Evolutionary conservation across 225 moss, liverwort and hornwort genomes (phyloP), one percentile per base, ranked within the genome.

Genomic region (Physcomitrellopsis africana): DNA sequence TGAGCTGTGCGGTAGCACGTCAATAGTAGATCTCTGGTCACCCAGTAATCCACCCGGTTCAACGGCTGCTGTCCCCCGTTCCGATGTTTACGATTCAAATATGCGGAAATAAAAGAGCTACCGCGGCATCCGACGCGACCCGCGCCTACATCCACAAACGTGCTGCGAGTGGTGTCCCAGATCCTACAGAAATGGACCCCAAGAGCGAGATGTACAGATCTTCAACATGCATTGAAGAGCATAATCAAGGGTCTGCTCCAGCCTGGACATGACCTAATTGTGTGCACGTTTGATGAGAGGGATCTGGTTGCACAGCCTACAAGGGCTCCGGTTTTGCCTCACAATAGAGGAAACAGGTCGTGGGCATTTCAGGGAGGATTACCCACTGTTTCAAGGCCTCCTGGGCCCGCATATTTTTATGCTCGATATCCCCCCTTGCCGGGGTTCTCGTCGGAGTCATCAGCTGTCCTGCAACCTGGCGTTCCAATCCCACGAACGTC

Each of bases 211-310:
- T 14, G 65, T 42, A 60, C 51, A 60, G 66, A 57, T 60, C 27
- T 42, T 24, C 17, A 37, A 10, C 27, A 19, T 26, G 74, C 74
- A 59, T 74, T 74, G 45, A 69, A 44, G 27, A 18, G 55, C 32
- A 55, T 53, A 27, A 63, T 16, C 51, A 12, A 22, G 44, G 20
- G 43, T 0, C 1, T 1, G 59, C 65, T 78, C 80, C 76, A 80
- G 72, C 51, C 68, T 76, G 79, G 79, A 44, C 43, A 3, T 9
- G 63, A 13, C 17, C 19, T 37, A 37, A 32, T 51, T 57, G 80
- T 80, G 80, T 65, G 76, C 83, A 80, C 83, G 83, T 72, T 79
- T 83, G 7, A 57, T 65, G 51, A 71, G 65, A 57, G 67, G 24
- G 51, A 69, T 80, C 65, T 59, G 56, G 64, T 57, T 56, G 59